A percentile compares a stretch with the other conserved stretches of the same genome.
phyloP scores from a whole-genome alignment of 306 rosid genomes.

The Trifolium subterraneum region DNA sequence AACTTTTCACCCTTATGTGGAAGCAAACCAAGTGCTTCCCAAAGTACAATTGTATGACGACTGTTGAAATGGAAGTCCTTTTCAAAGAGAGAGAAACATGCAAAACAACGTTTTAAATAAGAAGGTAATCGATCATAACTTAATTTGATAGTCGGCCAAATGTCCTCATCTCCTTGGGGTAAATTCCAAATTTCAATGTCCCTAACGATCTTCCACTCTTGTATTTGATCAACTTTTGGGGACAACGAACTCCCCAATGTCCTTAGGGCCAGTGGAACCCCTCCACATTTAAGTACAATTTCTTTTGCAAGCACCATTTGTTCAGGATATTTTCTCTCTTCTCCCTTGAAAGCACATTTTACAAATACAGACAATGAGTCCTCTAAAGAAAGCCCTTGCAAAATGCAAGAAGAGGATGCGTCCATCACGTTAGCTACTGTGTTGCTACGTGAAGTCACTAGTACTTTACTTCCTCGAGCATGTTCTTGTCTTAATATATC shows the following conservation, averaged over 20 bases:
- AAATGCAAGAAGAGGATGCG: too few species aligned
- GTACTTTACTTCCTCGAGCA: too few species aligned
- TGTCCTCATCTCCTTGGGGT: conserved; percentile 6
- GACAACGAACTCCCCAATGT: conserved; percentile 36
- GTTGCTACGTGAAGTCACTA: too few species aligned
- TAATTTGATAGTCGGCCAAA: conserved; percentile 39
- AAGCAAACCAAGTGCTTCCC: conserved; percentile 48
- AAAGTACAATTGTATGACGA: background rate
- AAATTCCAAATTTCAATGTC: conserved; percentile 51
- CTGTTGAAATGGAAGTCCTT: background rate
- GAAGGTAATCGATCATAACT: conserved; percentile 50
- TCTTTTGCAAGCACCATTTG: too few species aligned
- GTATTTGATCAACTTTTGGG: background rate
- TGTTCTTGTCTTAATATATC: too few species aligned
- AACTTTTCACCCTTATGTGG: background rate
- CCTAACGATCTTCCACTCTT: background rate
- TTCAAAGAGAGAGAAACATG: conserved; percentile 34
- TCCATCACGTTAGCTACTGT: too few species aligned
- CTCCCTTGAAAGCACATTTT: too few species aligned
- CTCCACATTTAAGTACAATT: too few species aligned
- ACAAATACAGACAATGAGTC: too few species aligned
- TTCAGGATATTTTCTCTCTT: too few species aligned
- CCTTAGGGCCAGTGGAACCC: too few species aligned
- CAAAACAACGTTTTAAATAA: conserved; percentile 46
- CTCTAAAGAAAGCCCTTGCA: too few species aligned